A percentile compares a stretch with the other conserved stretches of the same genome.
phyloP scores from a whole-genome alignment of 1,284 basidiomycete genomes.

The Earliella scabrosa region DNA sequence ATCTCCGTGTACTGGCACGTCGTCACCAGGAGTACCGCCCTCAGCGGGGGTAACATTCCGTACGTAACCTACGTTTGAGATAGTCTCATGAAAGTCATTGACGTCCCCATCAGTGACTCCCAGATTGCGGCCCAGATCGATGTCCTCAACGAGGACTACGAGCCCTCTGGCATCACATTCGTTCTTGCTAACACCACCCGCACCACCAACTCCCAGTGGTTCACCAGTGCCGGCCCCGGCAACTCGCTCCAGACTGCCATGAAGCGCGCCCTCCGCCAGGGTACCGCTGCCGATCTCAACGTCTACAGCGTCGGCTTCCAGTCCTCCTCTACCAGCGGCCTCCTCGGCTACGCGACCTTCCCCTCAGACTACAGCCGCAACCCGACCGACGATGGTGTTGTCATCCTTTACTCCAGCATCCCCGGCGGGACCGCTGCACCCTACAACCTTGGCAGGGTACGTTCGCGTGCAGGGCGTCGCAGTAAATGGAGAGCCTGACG shows the following conservation, averaged over 20 bases:
- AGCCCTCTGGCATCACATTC: constrained; percentile 47
- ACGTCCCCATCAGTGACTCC: constrained; percentile 35
- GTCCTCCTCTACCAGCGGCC: constrained; percentile 38
- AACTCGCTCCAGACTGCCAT: constrained; percentile 48
- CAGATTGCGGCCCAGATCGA: constrained; percentile 46
- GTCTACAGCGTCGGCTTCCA: constrained; percentile 54
- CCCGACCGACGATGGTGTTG: constrained; percentile 52
- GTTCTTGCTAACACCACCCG: constrained; percentile 46
- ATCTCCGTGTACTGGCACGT: constrained; percentile 53
- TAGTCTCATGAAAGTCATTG: not conserved
- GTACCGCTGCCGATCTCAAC: constrained; percentile 48
- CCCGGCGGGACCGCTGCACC: constrained; percentile 49
- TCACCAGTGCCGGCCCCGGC: constrained; percentile 45
- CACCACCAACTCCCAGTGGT: constrained; percentile 54
- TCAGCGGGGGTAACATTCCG: constrained; percentile 51
- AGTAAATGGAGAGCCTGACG: not conserved
- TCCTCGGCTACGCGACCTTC: constrained; percentile 56
- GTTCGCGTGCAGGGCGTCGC: not conserved
- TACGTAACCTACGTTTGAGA: no score
- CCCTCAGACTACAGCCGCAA: constrained; percentile 43
- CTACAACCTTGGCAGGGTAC: constrained; percentile 46
- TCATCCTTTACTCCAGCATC: constrained; percentile 52
- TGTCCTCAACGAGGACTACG: constrained; percentile 52
- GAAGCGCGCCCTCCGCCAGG: constrained; percentile 50
- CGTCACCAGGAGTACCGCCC: constrained; percentile 42